Conservation (phyloP, 768 basidiomycete species). For the Termitomyces sp. region DNA sequence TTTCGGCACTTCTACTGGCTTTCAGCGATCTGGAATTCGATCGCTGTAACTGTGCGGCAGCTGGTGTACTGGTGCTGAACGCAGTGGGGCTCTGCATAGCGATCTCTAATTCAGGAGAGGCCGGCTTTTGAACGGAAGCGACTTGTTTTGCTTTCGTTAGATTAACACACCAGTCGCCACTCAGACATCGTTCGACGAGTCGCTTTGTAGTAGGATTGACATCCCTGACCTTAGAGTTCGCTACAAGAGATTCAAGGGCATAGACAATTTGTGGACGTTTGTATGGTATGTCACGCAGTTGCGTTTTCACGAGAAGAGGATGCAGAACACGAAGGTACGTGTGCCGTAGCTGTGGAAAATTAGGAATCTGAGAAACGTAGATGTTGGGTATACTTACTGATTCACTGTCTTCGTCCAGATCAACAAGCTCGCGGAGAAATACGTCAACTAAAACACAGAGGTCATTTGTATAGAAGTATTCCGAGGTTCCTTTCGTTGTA, state of each 20-base stretch:
- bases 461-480: slow-evolving; percentile 99
- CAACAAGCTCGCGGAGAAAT: slow-evolving; percentile 88
- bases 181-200: slow-evolving; percentile 86
- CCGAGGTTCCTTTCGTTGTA: slow-evolving; percentile 86
- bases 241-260: slow-evolving; percentile 71
- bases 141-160: slow-evolving; percentile 37
- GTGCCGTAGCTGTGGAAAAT: slow-evolving; percentile 68
- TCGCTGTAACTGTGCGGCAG: slow-evolving; percentile 29
- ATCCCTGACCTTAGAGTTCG: slow-evolving; percentile 73
- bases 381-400: slow-evolving; percentile 50
- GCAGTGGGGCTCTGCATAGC: slow-evolving; percentile 30
- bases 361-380: not conserved
- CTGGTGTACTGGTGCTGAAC: slow-evolving; percentile 19
- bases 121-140: not conserved
- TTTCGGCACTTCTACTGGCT: slow-evolving; percentile 62
- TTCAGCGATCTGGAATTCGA: slow-evolving; percentile 45
- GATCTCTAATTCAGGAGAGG: slow-evolving; percentile 40
- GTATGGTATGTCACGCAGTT: slow-evolving; percentile 79
- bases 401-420: slow-evolving; percentile 92
- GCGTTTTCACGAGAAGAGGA: slow-evolving; percentile 91
- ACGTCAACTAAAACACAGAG: slow-evolving; percentile 95
- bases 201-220: slow-evolving; percentile 84
- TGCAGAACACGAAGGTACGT: slow-evolving; percentile 96
- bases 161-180: slow-evolving; percentile 82
- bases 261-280: slow-evolving; percentile 88